Evolutionary conservation across 106 monocot species (phyloP).

Genomic region (Allium fistulosum): DNA sequence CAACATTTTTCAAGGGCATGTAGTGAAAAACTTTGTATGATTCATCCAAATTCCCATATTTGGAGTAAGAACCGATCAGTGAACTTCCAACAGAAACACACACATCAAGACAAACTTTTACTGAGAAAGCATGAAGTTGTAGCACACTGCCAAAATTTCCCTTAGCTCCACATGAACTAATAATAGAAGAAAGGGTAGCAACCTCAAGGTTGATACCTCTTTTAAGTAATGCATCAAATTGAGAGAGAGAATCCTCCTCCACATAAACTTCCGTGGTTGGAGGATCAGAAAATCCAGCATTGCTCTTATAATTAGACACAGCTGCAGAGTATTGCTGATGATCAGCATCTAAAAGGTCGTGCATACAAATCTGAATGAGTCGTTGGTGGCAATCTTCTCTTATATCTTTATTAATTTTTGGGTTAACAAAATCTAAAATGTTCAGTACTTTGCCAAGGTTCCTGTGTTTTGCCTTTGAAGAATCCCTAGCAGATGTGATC

Average conservation of each 20-base stretch:
- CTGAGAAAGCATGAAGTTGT: slow-evolving; percentile 33
- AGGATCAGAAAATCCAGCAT: not conserved
- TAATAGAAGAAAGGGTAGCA: slow-evolving; percentile 9
- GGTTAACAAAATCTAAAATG: slow-evolving; percentile 21
- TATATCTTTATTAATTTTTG: not conserved
- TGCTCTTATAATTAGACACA: not conserved
- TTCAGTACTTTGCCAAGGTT: slow-evolving; percentile 14
- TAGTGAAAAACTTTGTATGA: slow-evolving; percentile 27
- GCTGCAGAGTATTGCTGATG: not conserved
- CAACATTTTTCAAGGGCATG: slow-evolving; percentile 23
- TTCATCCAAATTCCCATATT: slow-evolving; percentile 17
- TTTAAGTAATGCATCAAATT: slow-evolving; percentile 18
- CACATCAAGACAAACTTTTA: slow-evolving; percentile 23
- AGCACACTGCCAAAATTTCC: slow-evolving; percentile 10
- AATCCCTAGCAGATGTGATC: not conserved
- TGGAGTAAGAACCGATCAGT: slow-evolving; percentile 43
- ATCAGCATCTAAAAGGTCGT: slow-evolving; percentile 21
- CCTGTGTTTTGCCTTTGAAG: slow-evolving; percentile 3
- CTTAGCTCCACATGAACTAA: slow-evolving; percentile 22
- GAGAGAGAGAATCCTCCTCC: slow-evolving; percentile 19
- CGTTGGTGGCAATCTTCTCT: slow-evolving; percentile 21
- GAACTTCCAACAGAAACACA: slow-evolving; percentile 22
- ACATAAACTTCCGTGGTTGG: not conserved
- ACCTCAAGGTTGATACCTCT: slow-evolving; percentile 16
- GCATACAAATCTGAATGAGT: slow-evolving; percentile 34